phyloP scores from a whole-genome alignment of 257 asterid species.

The Catharanthus roseus region DNA sequence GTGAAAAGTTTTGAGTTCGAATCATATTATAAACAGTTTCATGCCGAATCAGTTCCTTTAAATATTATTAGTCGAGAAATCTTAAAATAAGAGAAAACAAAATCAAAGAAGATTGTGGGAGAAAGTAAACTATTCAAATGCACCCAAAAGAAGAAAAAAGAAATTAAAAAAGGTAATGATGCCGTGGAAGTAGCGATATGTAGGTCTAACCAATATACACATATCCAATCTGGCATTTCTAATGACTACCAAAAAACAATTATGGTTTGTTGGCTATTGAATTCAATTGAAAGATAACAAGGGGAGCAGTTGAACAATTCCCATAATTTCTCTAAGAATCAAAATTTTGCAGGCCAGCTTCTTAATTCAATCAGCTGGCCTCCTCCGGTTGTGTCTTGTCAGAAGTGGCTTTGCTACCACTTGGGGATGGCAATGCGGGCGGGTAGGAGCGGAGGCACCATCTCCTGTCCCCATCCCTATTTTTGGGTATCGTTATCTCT shows the following conservation, averaged over 20 bases:
- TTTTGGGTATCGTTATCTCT: too few relatives aligned
- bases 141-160: neutral
- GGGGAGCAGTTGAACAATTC: neutral
- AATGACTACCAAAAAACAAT: neutral
- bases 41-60: too few relatives aligned
- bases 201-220: neutral
- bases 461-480: too few relatives aligned
- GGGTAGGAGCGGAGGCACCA: too few relatives aligned
- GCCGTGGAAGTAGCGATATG: neutral
- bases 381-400: neutral
- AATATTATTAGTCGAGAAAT: too few relatives aligned
- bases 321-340: neutral
- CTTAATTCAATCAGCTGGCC: neutral
- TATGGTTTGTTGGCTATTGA: constrained; percentile 1
- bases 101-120: too few relatives aligned
- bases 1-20: too few relatives aligned
- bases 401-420: neutral
- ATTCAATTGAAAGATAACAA: neutral
- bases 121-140: too few relatives aligned
- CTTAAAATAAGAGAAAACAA: too few relatives aligned
- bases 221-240: neutral
- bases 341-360: neutral
- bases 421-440: too few relatives aligned
- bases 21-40: too few relatives aligned
- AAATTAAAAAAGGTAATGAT: neutral